phyloP scores from a whole-genome alignment of 352 stramenopile genomes.

The Phytophthora colocasiae region DNA sequence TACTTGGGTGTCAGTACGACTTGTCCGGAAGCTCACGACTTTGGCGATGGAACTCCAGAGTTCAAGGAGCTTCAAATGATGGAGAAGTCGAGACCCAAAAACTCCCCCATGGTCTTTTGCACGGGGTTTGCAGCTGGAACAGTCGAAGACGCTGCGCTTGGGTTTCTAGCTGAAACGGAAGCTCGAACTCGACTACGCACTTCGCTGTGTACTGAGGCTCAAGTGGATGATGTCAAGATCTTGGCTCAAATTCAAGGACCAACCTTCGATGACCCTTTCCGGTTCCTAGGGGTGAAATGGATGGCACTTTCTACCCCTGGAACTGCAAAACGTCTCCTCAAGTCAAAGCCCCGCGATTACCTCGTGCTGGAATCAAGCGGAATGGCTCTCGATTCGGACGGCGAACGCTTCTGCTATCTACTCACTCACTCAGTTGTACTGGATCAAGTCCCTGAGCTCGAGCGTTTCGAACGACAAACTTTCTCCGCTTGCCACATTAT shows the following conservation, averaged over 20 bases:
- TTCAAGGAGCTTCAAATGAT: slow-evolving; percentile 20
- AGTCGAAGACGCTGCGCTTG: slow-evolving; percentile 46
- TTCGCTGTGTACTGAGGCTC: slow-evolving; percentile 28
- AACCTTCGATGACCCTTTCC: slow-evolving; percentile 47
- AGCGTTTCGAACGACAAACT: slow-evolving; percentile 33
- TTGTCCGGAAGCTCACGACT: slow-evolving; percentile 19
- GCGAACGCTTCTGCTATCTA: slow-evolving; percentile 40
- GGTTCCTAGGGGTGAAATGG: slow-evolving; percentile 55
- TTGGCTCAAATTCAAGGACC: slow-evolving; percentile 41
- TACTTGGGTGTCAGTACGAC: slow-evolving; percentile 21
- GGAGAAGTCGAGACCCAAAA: slow-evolving; percentile 24
- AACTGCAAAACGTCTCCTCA: slow-evolving; percentile 35
- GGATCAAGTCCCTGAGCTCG: slow-evolving; percentile 27
- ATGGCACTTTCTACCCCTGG: slow-evolving; percentile 30
- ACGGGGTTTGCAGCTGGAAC: slow-evolving; percentile 38
- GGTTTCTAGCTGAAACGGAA: slow-evolving; percentile 43
- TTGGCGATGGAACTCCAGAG: slow-evolving; percentile 14
- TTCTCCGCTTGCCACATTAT: slow-evolving; percentile 47
- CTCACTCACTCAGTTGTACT: slow-evolving; percentile 43
- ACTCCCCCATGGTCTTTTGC: slow-evolving; percentile 35
- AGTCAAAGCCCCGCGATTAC: slow-evolving; percentile 42
- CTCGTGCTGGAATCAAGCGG: slow-evolving; percentile 44
- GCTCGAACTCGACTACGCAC: slow-evolving; percentile 32
- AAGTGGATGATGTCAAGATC: slow-evolving; percentile 31
- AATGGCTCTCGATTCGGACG: slow-evolving; percentile 38